Conservation (phyloP, 345 rosid species). For the Citrus reticulata region DNA sequence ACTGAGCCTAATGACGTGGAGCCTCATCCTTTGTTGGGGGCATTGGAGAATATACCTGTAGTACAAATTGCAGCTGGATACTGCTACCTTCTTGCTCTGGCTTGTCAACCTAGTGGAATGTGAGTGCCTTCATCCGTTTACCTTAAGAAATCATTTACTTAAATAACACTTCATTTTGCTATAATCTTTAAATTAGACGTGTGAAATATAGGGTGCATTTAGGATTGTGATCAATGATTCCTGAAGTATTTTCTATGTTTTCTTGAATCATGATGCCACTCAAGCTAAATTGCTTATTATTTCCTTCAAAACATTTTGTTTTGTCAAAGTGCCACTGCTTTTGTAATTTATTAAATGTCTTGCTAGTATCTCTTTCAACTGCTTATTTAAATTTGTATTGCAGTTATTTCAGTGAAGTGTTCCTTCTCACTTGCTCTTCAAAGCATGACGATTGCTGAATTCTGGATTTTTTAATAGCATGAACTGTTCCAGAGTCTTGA, state of each 20-base stretch:
- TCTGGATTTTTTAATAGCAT: background rate
- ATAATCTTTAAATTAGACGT: background rate
- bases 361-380: background rate
- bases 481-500: background rate
- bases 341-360: background rate
- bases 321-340: background rate
- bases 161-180: background rate
- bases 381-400: background rate
- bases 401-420: background rate
- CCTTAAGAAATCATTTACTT: background rate
- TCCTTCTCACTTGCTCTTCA: background rate
- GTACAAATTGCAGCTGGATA: constrained; percentile 94
- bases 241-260: background rate
- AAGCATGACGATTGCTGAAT: background rate
- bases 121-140: constrained; percentile 39
- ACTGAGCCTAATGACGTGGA: constrained; percentile 65
- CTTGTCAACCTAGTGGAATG: constrained; percentile 92
- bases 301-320: background rate
- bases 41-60: constrained; percentile 79
- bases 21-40: constrained; percentile 84
- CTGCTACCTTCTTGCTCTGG: constrained; percentile 93
- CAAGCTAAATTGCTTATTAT: background rate
- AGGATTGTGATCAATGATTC: background rate
- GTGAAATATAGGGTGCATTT: background rate
- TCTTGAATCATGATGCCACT: background rate